Conservation (phyloP, 306 rosid species). For the Corylus heterophylla region DNA sequence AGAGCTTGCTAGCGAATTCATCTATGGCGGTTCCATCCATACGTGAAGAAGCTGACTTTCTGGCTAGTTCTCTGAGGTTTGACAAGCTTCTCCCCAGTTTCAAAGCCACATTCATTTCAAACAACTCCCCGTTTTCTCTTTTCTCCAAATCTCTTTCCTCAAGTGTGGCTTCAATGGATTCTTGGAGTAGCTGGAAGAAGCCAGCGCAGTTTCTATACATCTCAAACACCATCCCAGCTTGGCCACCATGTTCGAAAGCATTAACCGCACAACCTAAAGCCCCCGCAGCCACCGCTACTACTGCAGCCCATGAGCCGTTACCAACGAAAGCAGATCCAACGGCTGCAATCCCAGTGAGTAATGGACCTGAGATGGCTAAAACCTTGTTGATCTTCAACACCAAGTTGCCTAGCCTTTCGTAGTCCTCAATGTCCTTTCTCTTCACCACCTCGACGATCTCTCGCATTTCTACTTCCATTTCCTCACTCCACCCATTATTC, state of each 20-base stretch:
- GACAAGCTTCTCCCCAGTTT: constrained; percentile 66
- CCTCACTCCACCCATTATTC: constrained; percentile 61
- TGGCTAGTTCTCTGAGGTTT: constrained; percentile 47
- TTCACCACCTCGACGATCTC: constrained; percentile 55
- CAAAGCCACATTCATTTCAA: constrained; percentile 64
- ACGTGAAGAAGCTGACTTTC: constrained; percentile 43
- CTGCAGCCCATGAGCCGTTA: constrained; percentile 22
- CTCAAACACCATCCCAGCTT: constrained; percentile 76
- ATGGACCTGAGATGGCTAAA: constrained; percentile 66
- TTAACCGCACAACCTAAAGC: constrained; percentile 51
- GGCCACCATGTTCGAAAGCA: constrained; percentile 65
- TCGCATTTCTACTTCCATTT: constrained; percentile 54
- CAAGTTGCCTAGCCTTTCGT: constrained; percentile 64
- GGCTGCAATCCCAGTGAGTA: constrained; percentile 71
- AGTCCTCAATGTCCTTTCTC: constrained; percentile 64
- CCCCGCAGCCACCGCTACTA: constrained; percentile 53
- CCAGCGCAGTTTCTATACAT: constrained; percentile 66
- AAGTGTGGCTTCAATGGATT: constrained; percentile 44
- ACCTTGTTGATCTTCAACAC: constrained; percentile 57
- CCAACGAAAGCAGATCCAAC: constrained; percentile 48
- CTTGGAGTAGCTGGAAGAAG: constrained; percentile 47
- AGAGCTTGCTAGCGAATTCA: constrained; percentile 72
- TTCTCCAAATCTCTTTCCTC: constrained; percentile 49
- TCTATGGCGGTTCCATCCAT: constrained; percentile 39
- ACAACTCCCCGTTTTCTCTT: constrained; percentile 63